Conservation (phyloP, 2,329 filamentous ascomycete genomes). For the Beauveria sp. region DNA sequence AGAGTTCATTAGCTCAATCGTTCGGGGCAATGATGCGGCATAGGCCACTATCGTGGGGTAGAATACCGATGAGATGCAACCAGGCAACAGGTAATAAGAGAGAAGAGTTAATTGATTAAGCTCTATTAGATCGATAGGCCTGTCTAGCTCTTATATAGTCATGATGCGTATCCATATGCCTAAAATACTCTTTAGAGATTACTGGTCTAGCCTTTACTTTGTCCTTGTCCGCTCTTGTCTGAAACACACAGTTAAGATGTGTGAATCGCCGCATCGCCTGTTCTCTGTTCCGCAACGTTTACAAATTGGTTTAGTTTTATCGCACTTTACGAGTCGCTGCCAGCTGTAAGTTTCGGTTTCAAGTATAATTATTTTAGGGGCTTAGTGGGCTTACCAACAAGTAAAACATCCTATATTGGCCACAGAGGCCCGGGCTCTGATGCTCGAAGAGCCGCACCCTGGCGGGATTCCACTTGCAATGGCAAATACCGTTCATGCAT, state of each 20-base stretch:
- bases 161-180: background rate
- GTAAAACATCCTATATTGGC: no score
- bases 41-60: background rate
- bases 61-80: background rate
- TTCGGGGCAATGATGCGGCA: background rate
- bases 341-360: no score
- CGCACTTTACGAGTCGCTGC: no score
- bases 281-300: background rate
- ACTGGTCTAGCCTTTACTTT: background rate
- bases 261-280: background rate
- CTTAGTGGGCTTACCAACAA: no score
- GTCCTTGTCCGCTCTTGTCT: background rate
- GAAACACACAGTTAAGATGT: background rate
- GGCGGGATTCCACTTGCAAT: no score
- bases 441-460: no score
- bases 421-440: no score
- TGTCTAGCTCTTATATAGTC: background rate
- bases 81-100: background rate
- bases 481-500: no score
- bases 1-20: background rate
- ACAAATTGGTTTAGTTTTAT: background rate
- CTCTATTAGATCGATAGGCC: background rate
- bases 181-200: background rate
- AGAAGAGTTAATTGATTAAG: background rate
- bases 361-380: no score